Evolutionary conservation across 192 early-diverging fungal genomes (phyloP).

Genomic region (Physocladia obscura): DNA sequence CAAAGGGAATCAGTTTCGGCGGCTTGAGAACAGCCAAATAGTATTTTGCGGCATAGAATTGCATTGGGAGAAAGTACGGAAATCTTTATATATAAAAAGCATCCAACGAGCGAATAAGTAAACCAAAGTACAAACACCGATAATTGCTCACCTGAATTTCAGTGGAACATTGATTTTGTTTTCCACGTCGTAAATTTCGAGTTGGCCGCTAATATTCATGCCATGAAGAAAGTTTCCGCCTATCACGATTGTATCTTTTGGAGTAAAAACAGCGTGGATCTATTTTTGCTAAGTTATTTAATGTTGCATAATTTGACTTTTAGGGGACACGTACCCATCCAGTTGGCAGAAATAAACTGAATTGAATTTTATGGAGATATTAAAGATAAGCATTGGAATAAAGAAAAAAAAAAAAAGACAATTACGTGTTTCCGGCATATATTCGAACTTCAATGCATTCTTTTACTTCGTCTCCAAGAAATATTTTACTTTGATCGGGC

Average conservation of each 20-base stretch:
- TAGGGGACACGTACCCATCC: slow-evolving; percentile 62
- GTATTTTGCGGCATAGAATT: slow-evolving; percentile 75
- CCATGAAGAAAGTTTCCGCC: slow-evolving; percentile 93
- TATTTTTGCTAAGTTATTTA: slow-evolving; percentile 6
- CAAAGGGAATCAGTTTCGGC: too few relatives aligned
- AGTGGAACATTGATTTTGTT: slow-evolving; percentile 72
- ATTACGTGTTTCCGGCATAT: slow-evolving; percentile 81
- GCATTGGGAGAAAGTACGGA: slow-evolving; percentile 81
- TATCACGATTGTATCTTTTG: slow-evolving; percentile 82
- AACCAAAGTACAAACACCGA: not conserved
- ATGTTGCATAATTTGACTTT: not conserved
- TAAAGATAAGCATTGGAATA: not conserved
- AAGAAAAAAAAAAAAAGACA: not conserved
- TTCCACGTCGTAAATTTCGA: slow-evolving; percentile 75
- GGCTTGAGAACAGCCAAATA: slow-evolving; percentile 55
- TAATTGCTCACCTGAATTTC: slow-evolving; percentile 81
- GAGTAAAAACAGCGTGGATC: slow-evolving; percentile 94
- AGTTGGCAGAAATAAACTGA: slow-evolving; percentile 80
- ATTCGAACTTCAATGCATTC: slow-evolving; percentile 77
- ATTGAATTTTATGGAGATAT: not conserved
- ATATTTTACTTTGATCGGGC: slow-evolving; percentile 73
- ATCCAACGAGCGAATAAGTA: not conserved
- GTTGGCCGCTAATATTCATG: slow-evolving; percentile 70
- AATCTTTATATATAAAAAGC: slow-evolving; percentile 42
- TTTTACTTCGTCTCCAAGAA: slow-evolving; percentile 83